Base-by-base conservation (phyloP, 495 filamentous ascomycete species). In the Aspergillus nanangensis region DNA sequence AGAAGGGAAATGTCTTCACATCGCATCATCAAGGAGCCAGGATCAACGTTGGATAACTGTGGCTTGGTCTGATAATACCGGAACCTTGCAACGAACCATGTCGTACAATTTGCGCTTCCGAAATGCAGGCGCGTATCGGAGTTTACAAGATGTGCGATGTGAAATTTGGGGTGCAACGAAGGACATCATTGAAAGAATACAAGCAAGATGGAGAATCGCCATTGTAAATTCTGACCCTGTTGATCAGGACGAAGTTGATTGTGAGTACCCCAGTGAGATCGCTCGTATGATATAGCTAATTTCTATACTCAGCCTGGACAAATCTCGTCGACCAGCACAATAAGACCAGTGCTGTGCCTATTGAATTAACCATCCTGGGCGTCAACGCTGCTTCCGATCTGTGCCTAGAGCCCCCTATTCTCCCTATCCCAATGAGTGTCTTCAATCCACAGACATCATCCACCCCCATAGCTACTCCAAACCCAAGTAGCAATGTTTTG, bases 21-120 rank as follows among this genome's bases (percentile, higher is more conserved):
- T 97, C 37, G 90, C 87, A 7, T 95, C 92, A 58, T 84, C 86
- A 0, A 81, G 83, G 48, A 92, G 87, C 58, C 67, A 83, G 22
- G 88, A 93, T 57, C 82, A 87, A 37, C 78, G 86, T 14, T 99
- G 94, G 94, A 63, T 96, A 36, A 84, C 84, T 1, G 90, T 82
- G 4, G 86, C 87, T n/a, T 99, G 94, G 94, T 88, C 86, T 1
- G 90, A 97, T 63, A 90, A 81, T 53, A 77, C 72, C 19, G 94
- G 93, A 0, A 78, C 71, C 32, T 76, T 87, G 45, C 88, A 95
- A 60, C 82, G 79, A 51, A 86, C 74, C 4, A 83, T 87, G 22
- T 87, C 88, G 2, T 94, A 94, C 62, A 86, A 86, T 53, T 70
- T 94, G 3, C 82, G 81, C 17, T 78, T 80, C 53, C 79, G 83